Evolutionary conservation across 2,329 filamentous ascomycete genomes (phyloP), one percentile per base, ranked within the genome.

Genomic region (Hysterium pulicare): DNA sequence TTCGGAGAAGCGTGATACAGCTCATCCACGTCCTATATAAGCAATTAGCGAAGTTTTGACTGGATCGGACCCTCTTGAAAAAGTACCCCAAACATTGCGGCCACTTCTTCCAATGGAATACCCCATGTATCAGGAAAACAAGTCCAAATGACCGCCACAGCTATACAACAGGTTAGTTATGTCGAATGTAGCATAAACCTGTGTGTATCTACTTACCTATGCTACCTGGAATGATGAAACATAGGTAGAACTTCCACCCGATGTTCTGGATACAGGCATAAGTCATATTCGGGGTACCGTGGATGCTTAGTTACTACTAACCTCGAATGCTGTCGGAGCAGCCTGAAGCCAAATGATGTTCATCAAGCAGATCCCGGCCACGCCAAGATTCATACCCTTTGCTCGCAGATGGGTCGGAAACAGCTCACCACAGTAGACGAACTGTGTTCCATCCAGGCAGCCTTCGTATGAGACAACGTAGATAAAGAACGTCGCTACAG

Each of bases 81-180:
- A n/a, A n/a, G n/a, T n/a, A n/a, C 38, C 4, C 38, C 38, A 20
- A 40, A 40, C 10, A 40, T 40, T 4, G 15, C 15, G 17, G 38
- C 38, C n/a, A 40, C 16, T n/a, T 40, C 38, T 22, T 40, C 38
- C 23, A 40, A 20, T 4, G 38, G 23, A 15, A 20, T 10, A 5
- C 24, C 24, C 11, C 15, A n/a, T n/a, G 38, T 40, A 21, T 32
- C 26, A 16, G 38, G 38, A 10, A 15, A 40, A 19, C 11, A 30
- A n/a, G 21, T n/a, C 15, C 22, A 20, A 19, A 20, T 30, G 5
- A 30, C 21, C 5, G 20, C 11, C 7, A n/a, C 11, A 32, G 19
- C 26, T 15, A 40, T 22, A 26, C 21, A 16, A 17, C 32, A 34
- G 21, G 15, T 10, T 16, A 13, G n/a, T n/a, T n/a, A n/a, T n/a